Conservation (phyloP, 2,329 filamentous ascomycete genomes). For the Colletotrichum somersetense region DNA sequence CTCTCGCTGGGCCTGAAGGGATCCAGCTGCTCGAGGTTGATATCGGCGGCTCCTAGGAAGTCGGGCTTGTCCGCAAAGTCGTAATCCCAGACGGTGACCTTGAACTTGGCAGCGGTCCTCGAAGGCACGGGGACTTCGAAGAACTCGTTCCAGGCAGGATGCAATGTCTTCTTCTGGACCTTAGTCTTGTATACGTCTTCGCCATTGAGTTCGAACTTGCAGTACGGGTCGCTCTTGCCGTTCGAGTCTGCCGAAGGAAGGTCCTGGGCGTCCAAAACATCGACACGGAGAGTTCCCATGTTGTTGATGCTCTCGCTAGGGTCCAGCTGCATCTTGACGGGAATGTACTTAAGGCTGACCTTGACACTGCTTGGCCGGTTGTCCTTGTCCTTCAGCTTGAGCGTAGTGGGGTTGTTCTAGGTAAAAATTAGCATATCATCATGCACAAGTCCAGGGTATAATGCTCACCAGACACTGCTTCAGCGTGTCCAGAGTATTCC, state of each 20-base stretch:
- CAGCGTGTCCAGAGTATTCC: constrained; percentile 87
- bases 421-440: not conserved
- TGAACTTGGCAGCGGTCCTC: constrained; percentile 86
- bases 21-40: constrained; percentile 84
- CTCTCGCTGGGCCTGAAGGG: constrained; percentile 87
- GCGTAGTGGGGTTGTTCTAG: constrained; percentile 88
- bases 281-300: constrained; percentile 94
- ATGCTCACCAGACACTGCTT: constrained; percentile 83
- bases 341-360: constrained; percentile 94
- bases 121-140: constrained; percentile 89
- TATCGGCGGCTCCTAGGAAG: constrained; percentile 81
- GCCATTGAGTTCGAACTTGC: constrained; percentile 91
- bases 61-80: constrained; percentile 97
- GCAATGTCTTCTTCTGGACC: constrained; percentile 94
- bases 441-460: constrained; percentile 38
- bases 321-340: constrained; percentile 93
- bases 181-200: constrained; percentile 96
- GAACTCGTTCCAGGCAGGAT: constrained; percentile 95
- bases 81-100: constrained; percentile 90
- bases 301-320: constrained; percentile 99
- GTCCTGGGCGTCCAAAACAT: constrained; percentile 86
- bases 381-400: constrained; percentile 83
- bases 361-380: constrained; percentile 84
- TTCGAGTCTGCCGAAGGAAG: constrained; percentile 96
- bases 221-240: constrained; percentile 96